Percentiles rank a stretch among this genome's conserved stretches.
Evolutionary conservation across 1,284 basidiomycete species (phyloP).

Genomic region (Bondarzewia mesenterica): DNA sequence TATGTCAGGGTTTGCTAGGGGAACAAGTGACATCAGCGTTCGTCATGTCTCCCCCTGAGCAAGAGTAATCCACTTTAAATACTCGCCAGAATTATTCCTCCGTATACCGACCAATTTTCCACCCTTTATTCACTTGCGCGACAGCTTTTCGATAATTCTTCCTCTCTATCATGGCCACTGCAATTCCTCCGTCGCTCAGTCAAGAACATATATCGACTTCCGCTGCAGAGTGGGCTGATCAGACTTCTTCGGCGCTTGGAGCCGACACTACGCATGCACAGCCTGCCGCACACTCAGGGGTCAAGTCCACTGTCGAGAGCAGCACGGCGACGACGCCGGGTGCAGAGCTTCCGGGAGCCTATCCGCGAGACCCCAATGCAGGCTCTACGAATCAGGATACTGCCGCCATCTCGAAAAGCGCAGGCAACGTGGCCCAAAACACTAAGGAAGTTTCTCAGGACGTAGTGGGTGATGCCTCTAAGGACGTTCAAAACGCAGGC

Average conservation of each 20-base stretch:
- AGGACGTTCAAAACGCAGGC: slow-evolving; percentile 14
- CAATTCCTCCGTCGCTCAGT: not conserved
- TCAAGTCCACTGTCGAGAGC: not conserved
- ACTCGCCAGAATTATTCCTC: no score
- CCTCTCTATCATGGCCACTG: not conserved
- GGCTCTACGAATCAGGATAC: not conserved
- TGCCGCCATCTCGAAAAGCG: not conserved
- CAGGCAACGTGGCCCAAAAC: not conserved
- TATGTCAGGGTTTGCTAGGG: not conserved
- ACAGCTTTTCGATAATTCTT: no score
- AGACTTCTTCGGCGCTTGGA: not conserved
- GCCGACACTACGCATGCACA: not conserved
- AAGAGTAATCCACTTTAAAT: no score
- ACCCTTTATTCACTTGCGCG: no score
- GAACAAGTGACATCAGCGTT: not conserved
- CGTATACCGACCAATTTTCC: no score
- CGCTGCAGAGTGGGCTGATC: slow-evolving; percentile 3
- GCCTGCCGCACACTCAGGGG: not conserved
- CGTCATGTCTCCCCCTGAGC: not conserved
- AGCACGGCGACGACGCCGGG: not conserved
- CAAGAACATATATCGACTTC: slow-evolving; percentile 1
- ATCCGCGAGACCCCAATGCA: not conserved
- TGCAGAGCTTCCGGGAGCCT: not conserved
- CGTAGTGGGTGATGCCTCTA: slow-evolving; percentile 9
- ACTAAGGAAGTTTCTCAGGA: not conserved